Evolutionary conservation across 306 rosid species (phyloP).

Genomic region (Myrica gale): DNA sequence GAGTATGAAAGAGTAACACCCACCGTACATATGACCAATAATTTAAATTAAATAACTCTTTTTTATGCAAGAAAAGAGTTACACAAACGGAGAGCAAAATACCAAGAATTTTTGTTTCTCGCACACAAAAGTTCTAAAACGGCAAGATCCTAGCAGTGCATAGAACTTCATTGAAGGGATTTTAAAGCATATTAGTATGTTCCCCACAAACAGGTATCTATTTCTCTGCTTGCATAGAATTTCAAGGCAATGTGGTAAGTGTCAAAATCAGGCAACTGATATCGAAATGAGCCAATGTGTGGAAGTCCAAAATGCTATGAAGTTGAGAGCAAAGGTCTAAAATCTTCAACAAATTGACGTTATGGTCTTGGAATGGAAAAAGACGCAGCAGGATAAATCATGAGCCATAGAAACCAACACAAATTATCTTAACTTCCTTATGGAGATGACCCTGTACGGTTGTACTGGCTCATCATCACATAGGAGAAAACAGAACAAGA

Average conservation of each 20-base stretch:
- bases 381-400: not conserved
- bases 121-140: not conserved
- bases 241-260: too few relatives aligned
- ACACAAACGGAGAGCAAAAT: too few relatives aligned
- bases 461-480: not conserved
- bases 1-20: too few relatives aligned
- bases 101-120: not conserved
- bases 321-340: too few relatives aligned
- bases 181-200: too few relatives aligned
- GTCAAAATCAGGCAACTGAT: not conserved
- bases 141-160: not conserved
- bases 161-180: too few relatives aligned
- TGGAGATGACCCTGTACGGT: not conserved
- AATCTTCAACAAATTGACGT: not conserved
- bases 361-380: not conserved
- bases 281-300: not conserved
- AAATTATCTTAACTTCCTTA: not conserved
- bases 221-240: too few relatives aligned
- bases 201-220: too few relatives aligned
- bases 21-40: too few relatives aligned
- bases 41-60: too few relatives aligned
- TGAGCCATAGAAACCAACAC: too few relatives aligned
- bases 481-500: too few relatives aligned
- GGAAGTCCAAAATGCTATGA: not conserved
- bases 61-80: not conserved